Evolutionary conservation across 805 yeast genomes (phyloP), one percentile per base, ranked within the genome.

Genomic region (Pichia nanzhaoensis): DNA sequence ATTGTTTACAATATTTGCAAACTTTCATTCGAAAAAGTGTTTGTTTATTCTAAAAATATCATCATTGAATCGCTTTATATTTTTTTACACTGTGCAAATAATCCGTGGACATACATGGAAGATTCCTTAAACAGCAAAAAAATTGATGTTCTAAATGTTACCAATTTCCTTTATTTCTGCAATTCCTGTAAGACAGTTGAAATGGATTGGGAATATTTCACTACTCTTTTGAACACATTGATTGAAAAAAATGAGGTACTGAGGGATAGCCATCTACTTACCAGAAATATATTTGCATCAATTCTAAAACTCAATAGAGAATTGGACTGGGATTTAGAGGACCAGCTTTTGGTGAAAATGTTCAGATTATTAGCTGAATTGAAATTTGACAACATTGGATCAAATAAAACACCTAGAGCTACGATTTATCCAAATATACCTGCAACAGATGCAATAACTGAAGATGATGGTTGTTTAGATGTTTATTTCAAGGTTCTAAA

Each of bases 131-230:
- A 33, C 10, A 51, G 47, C 10, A 7, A 45, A 20, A 31, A 43
- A 1, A 34, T 60, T 3, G 45, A 44, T 9, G 34, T 41, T 27
- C 4, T 42, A 6, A 54, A 55, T 37, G 57, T 61, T 14, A 47
- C 56, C 2, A 48, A 48, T 17, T 57, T 56, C 28, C 41, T 61
- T 1, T 61, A 55, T 37, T 59, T 59, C 30, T 33, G 62, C 17
- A 56, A 58, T 28, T 53, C 63, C 5, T 45, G 43, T 30, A 22
- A 42, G 3, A 50, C 50, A 5, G 58, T 61, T 10, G 41, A 55
- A 17, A 54, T 51, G 16, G 63, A 63, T 47, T 63, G 67, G 67
- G 64, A 58, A 27, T 59, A 45, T 32, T 63, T 54, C 37, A 50
- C 56, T 12, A 39, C 34, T 6, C 1, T 19, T 5, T 18, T 50